Conservation (phyloP, 371 early-diverging fungal species). For the Mortierella sp. region DNA sequence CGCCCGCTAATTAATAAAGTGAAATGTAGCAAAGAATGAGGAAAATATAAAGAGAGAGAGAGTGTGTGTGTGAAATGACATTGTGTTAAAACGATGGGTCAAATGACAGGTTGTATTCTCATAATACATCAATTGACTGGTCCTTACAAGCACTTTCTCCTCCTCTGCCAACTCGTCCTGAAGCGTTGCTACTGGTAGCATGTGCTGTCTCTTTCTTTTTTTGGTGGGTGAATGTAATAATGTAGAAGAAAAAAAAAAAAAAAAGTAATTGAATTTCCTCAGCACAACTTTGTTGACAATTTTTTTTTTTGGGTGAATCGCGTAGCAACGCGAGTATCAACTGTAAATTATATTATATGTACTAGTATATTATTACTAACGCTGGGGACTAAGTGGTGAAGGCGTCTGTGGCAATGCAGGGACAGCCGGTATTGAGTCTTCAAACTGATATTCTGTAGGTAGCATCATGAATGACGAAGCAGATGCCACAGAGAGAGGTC, state of each 20-base stretch:
- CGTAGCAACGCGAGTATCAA: too few species aligned
- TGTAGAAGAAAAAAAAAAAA: background rate
- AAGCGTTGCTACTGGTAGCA: slow-evolving; percentile 25
- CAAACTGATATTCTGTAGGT: background rate
- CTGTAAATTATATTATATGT: too few species aligned
- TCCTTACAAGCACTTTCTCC: slow-evolving; percentile 36
- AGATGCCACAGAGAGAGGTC: slow-evolving; percentile 32
- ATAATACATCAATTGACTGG: background rate
- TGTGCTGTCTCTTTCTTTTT: background rate
- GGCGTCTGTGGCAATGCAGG: slow-evolving; percentile 2
- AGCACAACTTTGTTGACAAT: background rate
- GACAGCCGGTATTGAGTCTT: slow-evolving; percentile 31
- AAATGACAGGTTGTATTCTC: too few species aligned
- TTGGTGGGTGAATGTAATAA: background rate
- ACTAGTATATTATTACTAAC: background rate
- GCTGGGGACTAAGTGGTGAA: background rate
- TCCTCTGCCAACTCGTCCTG: slow-evolving; percentile 47
- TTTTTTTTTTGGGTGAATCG: too few species aligned
- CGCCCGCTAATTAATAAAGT: slow-evolving; percentile 27
- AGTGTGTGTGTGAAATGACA: background rate
- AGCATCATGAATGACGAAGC: slow-evolving; percentile 12
- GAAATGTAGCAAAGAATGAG: background rate
- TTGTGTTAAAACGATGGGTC: background rate
- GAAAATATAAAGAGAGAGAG: background rate
- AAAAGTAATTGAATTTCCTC: background rate